Evolutionary conservation across 345 rosid genomes (phyloP), one percentile per base, ranked within the genome.

Genomic region (Linum lewisii): DNA sequence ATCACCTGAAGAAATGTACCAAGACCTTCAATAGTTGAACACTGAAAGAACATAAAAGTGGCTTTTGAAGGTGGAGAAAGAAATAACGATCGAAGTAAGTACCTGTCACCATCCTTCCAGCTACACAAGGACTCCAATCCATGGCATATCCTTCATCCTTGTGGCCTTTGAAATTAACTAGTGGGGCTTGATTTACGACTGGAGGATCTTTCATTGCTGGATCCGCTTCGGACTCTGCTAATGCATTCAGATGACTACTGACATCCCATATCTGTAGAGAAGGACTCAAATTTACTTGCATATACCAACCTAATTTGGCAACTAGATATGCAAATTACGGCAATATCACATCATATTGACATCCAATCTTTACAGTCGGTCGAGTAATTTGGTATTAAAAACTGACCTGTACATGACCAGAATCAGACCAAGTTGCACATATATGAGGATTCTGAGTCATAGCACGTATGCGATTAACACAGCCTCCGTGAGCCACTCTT

Each of bases 61-160:
- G 24, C 57, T 20, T 34, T 34, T 34, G 5, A 34, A 34, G 38
- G 38, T 34, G 59, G 29, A 58, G 24, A 64, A 32, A 26, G 42
- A 37, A 20, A 8, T 42, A 21, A 21, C 14, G 21, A 13, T 54
- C 24, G 15, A 51, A 54, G 29, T 82, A 51, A 54, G 29, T 82
- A 93, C 99, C 99, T 29, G 99, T 74, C 59, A 84, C 75, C 56
- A 93, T 94, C 74, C 90, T 81, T 79, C 99, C 97, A 42, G 84
- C 62, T 2, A 80, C 77, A 37, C 82, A 72, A 73, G 92, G 92
- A 76, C 88, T 89, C 99, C 99, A 93, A 69, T 93, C 99, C 57
- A 89, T 61, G 21, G 92, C 90, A 74, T 78, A 89, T 34, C 95
- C 99, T 86, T 93, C 97, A 54, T 87, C 94, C 76, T 85, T 93